Evolutionary conservation across 2,329 filamentous ascomycete species (phyloP).

Genomic region (Colletotrichum salicis): DNA sequence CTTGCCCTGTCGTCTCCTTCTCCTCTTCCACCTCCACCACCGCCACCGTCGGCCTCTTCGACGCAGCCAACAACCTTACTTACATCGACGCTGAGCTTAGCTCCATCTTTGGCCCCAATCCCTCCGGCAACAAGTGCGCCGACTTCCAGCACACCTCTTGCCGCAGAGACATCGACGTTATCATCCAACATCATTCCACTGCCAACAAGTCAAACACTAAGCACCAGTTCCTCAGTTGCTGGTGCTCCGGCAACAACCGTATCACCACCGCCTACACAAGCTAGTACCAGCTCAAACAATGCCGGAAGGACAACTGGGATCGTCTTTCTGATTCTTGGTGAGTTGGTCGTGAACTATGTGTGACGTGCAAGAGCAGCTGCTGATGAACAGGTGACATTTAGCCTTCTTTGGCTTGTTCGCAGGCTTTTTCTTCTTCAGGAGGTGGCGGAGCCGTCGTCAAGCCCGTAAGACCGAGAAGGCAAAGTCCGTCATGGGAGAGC

Average conservation of each 20-base stretch:
- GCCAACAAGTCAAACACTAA: background rate
- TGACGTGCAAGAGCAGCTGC: no score
- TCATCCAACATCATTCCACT: background rate
- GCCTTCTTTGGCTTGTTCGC: slow-evolving; percentile 13
- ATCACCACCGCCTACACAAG: slow-evolving; percentile 2
- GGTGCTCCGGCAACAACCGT: background rate
- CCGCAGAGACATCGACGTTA: background rate
- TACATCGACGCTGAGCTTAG: background rate
- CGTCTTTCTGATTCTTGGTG: slow-evolving; percentile 4
- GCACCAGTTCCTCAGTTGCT: background rate
- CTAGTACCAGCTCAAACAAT: background rate
- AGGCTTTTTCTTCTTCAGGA: slow-evolving; percentile 3
- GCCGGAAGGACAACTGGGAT: slow-evolving; percentile 8
- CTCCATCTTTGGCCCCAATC: background rate
- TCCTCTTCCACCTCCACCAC: background rate
- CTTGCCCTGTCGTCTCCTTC: background rate
- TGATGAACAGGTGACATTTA: background rate
- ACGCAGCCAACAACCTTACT: background rate
- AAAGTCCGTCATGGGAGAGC: background rate
- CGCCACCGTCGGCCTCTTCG: background rate
- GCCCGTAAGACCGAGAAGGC: background rate
- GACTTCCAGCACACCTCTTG: background rate
- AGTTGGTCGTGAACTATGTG: background rate
- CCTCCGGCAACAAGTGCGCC: background rate
- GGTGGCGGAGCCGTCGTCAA: background rate